phyloP scores from a whole-genome alignment of 148 eudicot species.

The Rhododendron simsii region DNA sequence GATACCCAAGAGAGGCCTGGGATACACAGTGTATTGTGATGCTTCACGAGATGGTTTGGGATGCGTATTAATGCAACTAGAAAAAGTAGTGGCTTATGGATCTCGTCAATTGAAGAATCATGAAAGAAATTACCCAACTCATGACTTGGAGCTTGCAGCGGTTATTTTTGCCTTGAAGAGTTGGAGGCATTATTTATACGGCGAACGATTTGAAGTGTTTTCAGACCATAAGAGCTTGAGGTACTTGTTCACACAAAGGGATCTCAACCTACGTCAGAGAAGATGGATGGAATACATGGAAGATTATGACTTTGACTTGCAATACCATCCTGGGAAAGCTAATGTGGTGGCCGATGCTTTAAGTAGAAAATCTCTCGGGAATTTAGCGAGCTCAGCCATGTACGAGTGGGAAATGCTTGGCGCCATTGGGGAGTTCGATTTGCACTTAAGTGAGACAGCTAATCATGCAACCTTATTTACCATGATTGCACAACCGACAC shows the following conservation, averaged over 20 bases:
- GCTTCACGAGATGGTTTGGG: neutral
- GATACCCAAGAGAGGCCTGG: neutral
- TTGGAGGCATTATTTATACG: neutral
- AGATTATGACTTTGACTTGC: neutral
- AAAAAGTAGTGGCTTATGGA: neutral
- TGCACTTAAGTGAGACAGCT: neutral
- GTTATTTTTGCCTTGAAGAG: neutral
- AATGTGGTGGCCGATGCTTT: neutral
- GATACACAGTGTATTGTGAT: neutral
- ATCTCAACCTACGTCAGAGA: neutral
- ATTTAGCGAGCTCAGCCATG: neutral
- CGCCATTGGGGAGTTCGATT: neutral
- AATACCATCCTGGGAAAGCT: neutral
- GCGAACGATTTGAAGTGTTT: neutral
- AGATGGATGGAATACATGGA: neutral
- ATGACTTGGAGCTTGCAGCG: too few relatives aligned
- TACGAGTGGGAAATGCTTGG: neutral
- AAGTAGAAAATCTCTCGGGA: neutral
- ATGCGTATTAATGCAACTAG: neutral
- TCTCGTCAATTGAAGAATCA: neutral
- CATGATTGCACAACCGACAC: neutral
- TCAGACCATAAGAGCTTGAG: neutral
- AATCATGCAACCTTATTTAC: neutral
- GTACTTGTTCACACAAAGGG: neutral
- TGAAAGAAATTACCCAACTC: neutral